Evolutionary conservation across 805 yeast genomes (phyloP), one percentile per base, ranked within the genome.

Genomic region (Blastobotrys attinorum): DNA sequence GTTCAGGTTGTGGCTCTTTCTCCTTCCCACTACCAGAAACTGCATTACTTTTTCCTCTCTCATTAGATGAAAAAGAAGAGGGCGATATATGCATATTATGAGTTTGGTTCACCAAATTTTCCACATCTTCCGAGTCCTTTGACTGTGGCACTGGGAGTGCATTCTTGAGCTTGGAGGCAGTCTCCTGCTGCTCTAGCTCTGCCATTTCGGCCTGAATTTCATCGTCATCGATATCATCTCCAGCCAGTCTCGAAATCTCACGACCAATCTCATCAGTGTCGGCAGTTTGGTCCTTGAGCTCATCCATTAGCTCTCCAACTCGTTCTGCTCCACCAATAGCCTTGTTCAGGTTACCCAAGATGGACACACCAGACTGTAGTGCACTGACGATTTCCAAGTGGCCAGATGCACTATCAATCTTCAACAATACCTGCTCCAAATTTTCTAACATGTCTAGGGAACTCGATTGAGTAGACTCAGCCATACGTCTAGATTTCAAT

Each of bases 261-360:
- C 60, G 54, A 11, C 67, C 55, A n/a, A 74, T 62, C 43, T 62
- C 65, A 39, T 69, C 70, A 3, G 67, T 55, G 15, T 62, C 63
- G 7, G 54, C 59, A 23, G 56, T 56, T 37, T 68, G 65, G 7
- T 67, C 70, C 13, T 62, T 58, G 10, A 73, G 51, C 35, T 63
- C 66, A 40, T 67, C 71, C 51, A 72, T 55, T 4, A 70, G 48
- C 3, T 64, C 61, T 18, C 66, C 69, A 0, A 74, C 70, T 29
- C 60, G 57, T 7, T 72, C 76, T 11, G 65, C 59, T 2, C 72
- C 72, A 3, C 74, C 76, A 27, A 66, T 49, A 39, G 64, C 65
- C 6, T 57, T 42, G 45, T 73, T 72, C 37, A 75, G 59, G 21
- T 55, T 47, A 39, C 57, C 56, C 27, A 74, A 58, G 16, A 69